These are phyloP conservation scores for Boechera retrofracta DNA, from an alignment of 345 rosid species.

Conservation along the genomic window DNA sequence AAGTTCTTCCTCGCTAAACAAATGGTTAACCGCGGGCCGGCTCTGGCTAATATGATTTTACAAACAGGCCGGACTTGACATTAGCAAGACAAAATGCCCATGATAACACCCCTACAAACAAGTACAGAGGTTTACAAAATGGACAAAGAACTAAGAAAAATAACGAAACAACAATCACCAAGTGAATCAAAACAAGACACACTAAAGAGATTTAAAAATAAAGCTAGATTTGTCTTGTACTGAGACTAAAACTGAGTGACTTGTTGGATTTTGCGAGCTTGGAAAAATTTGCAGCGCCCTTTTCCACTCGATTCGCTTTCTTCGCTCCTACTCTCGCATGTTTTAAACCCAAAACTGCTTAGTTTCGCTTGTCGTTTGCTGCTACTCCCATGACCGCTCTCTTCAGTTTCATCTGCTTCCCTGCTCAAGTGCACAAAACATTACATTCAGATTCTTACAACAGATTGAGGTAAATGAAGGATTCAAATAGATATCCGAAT, in stretches of 20 bases:
- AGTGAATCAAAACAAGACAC: neutral
- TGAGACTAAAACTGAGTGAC: conserved; percentile 62
- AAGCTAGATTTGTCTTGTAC: neutral
- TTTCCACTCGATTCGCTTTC: conserved; percentile 82
- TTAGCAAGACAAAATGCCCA: no score
- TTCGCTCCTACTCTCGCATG: conserved; percentile 70
- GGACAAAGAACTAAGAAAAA: neutral
- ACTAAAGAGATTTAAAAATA: neutral
- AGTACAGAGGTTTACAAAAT: neutral
- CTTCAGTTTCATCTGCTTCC: conserved; percentile 77
- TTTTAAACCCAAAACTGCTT: conserved; percentile 66
- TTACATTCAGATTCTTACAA: neutral
- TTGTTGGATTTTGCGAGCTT: conserved; percentile 78
- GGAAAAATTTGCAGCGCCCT: conserved; percentile 89
- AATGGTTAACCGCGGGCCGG: no score
- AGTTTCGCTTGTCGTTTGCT: conserved; percentile 74
- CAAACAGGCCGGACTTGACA: neutral
- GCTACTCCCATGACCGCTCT: conserved; percentile 52
- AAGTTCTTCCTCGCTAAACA: no score
- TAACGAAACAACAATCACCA: neutral
- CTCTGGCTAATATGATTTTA: no score
- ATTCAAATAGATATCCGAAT: neutral
- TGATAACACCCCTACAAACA: no score
- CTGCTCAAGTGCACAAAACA: conserved; percentile 48
- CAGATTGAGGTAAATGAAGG: conserved; percentile 1